Conservation (phyloP, 2,329 filamentous ascomycete species). For the Fusarium sp. region DNA sequence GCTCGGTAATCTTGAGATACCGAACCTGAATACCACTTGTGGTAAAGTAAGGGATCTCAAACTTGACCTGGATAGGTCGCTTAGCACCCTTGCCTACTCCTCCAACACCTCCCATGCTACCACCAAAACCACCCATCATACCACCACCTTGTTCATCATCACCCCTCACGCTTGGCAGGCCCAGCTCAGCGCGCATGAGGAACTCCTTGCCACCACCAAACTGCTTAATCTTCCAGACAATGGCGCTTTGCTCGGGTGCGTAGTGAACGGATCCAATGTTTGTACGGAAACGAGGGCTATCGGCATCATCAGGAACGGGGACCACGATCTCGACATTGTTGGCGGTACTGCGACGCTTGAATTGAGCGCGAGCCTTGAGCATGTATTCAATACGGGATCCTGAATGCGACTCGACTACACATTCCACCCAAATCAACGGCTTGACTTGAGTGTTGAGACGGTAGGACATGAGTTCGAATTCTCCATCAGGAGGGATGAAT, state of each 20-base stretch:
- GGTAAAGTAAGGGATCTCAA: constrained; percentile 99
- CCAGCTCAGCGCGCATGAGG: constrained; percentile 96
- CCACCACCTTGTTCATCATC: constrained; percentile 96
- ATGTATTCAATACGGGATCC: constrained; percentile 98
- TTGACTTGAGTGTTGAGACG: constrained; percentile 98
- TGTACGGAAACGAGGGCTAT: constrained; percentile 94
- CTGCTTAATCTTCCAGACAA: constrained; percentile 99
- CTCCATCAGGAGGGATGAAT: constrained; percentile 97
- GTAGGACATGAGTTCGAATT: constrained; percentile 99
- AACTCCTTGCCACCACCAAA: constrained; percentile 99
- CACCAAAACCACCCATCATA: constrained; percentile 97
- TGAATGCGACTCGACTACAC: constrained; percentile 94
- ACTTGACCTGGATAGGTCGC: constrained; percentile 97
- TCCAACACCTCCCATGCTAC: constrained; percentile 93
- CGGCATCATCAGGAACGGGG: constrained; percentile 95
- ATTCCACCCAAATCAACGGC: constrained; percentile 98
- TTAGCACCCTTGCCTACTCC: constrained; percentile 84
- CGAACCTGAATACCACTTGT: constrained; percentile 98
- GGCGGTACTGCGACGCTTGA: constrained; percentile 96
- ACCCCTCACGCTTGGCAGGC: constrained; percentile 91
- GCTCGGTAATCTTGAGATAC: constrained; percentile 99
- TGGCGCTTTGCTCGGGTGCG: constrained; percentile 95
- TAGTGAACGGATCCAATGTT: constrained; percentile 99
- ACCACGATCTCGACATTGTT: constrained; percentile 99
- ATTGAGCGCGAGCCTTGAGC: constrained; percentile 97